These are phyloP conservation scores for Aspergillus sp. DNA, from an alignment of 2,329 filamentous ascomycete genomes.

Conservation along the genomic window DNA sequence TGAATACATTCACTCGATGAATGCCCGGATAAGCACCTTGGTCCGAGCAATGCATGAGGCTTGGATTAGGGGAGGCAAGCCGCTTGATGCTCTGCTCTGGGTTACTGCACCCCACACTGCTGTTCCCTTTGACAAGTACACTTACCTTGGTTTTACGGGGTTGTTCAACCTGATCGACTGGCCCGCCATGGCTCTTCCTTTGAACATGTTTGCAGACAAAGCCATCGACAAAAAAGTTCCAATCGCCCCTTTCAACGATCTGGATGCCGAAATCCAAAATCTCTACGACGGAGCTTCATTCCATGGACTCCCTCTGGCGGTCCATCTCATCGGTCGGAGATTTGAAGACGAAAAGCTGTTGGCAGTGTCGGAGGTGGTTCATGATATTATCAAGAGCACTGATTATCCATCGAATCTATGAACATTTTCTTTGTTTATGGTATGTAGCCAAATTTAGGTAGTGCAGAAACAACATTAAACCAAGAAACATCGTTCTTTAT, in stretches of 20 bases:
- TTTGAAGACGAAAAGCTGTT: constrained; percentile 1
- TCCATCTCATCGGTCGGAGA: neutral
- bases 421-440: neutral
- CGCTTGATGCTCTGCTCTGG: neutral
- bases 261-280: neutral
- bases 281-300: neutral
- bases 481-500: neutral
- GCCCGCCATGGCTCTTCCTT: neutral
- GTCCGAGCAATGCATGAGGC: neutral
- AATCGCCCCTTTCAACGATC: neutral
- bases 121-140: neutral
- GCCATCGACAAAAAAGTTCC: neutral
- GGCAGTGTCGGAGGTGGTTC: neutral
- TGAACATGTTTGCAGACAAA: neutral
- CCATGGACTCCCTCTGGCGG: neutral
- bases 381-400: neutral
- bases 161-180: constrained; percentile 2
- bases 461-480: neutral
- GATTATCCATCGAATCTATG: no score
- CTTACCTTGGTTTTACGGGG: neutral
- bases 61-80: neutral
- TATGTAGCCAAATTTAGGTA: neutral
- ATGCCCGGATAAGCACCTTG: neutral
- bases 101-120: neutral
- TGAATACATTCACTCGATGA: neutral